Conservation (phyloP, 768 basidiomycete genomes). For the Mrakia frigida region DNA sequence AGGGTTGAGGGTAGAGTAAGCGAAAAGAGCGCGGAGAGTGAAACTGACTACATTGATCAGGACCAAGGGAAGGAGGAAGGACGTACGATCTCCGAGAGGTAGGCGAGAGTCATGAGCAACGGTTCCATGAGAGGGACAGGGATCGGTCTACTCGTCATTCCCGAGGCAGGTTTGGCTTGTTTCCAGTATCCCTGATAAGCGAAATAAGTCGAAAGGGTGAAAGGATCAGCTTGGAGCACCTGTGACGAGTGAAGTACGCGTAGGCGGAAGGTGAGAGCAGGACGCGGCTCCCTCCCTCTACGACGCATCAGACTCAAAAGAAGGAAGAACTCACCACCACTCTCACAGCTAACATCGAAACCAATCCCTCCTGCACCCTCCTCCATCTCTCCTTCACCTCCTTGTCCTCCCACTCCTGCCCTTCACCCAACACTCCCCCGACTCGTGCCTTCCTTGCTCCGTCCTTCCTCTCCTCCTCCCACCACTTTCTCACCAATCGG, state of each 20-base stretch:
- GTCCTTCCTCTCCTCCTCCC: not conserved
- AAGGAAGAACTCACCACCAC: not conserved
- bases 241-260: no score
- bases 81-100: slow-evolving; percentile 4
- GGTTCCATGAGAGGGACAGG: slow-evolving; percentile 8
- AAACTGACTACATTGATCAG: not conserved
- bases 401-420: not conserved
- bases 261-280: no score
- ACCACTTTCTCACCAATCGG: not conserved
- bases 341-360: not conserved
- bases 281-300: not conserved
- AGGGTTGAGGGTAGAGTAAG: not conserved
- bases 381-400: not conserved
- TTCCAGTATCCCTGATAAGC: not conserved
- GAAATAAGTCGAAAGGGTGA: no score
- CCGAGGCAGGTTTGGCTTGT: not conserved
- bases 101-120: not conserved
- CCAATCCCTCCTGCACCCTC: not conserved
- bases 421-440: not conserved
- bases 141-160: not conserved
- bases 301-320: no score
- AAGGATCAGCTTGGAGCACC: not conserved
- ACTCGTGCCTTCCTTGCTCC: no score
- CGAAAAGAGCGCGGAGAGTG: not conserved
- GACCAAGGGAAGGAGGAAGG: not conserved